Base-by-base conservation (phyloP, 2,329 filamentous ascomycete species). In the Daldinia sp. region DNA sequence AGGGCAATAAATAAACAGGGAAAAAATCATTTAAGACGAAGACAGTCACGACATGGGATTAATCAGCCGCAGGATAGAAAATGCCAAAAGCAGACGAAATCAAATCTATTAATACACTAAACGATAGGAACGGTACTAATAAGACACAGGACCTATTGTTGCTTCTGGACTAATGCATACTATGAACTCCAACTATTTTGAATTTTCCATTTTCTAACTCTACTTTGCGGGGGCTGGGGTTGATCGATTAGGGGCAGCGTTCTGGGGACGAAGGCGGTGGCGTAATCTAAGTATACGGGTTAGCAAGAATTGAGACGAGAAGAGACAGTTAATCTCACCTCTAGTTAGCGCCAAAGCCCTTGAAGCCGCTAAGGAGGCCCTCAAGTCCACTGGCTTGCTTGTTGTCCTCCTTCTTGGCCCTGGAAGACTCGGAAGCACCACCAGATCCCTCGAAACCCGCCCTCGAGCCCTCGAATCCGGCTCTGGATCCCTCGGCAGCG, bases 291-390 rank as follows among this genome's bases (percentile, higher is more conserved):
- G 17, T 11, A 45, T 9, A 35, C 6, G 15, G 7, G 13, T 53
- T 10, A 41, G n/a, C 10, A 43, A 29, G n/a, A 2, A 10, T 30
- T 9, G 1, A 34, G 47, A 8, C 2, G 15, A 11, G 4, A 10
- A 7, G 9, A 13, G n/a, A 29, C 11, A 3, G 7, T 8, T 17
- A 13, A 30, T 3, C n/a, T 37, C 49, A 54, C 60, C 19, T 54
- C 39, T 63, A 63, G 17, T 45, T 4, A 19, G 27, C 29, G 15
- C 48, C 25, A 7, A 56, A 15, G 41, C 49, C 48, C 7, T 39
- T 45, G 2, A 66, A 39, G 13, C 61, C 61, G 9, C 35, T 35
- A 13, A 67, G 52, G 21, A 67, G 17, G 3, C 52, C 63, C 13
- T 25, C 21, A 13, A 64, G 25, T 7, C 48, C 43, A 9, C 30